Conservation (phyloP, 2,329 filamentous ascomycete species). For the Corinectria fuckeliana region DNA sequence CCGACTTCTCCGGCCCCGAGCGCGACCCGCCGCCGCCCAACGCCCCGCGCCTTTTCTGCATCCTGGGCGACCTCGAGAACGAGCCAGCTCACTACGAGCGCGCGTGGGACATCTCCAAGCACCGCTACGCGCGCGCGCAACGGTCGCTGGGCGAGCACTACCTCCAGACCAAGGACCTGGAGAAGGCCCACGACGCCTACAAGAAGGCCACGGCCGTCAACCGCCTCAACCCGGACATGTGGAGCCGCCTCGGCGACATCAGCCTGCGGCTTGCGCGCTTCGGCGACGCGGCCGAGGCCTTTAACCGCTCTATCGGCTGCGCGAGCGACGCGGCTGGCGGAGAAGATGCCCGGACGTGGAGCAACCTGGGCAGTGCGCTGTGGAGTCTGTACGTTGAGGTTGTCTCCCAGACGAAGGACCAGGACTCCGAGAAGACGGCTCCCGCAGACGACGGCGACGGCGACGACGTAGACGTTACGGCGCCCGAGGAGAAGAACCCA, state of each 20-base stretch:
- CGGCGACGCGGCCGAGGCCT: constrained; percentile 81
- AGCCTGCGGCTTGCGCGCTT: constrained; percentile 79
- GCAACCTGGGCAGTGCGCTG: constrained; percentile 87
- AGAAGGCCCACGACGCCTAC: constrained; percentile 79
- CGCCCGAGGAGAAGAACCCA: constrained; percentile 33
- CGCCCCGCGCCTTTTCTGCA: constrained; percentile 88
- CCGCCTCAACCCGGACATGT: constrained; percentile 80
- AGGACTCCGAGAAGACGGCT: constrained; percentile 30
- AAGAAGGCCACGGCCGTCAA: constrained; percentile 78
- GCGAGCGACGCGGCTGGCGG: constrained; percentile 72
- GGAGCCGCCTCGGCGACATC: constrained; percentile 91
- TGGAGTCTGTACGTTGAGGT: constrained; percentile 70
- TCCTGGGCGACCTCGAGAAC: constrained; percentile 86
- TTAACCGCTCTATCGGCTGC: constrained; percentile 77
- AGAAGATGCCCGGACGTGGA: constrained; percentile 91
- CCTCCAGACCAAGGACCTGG: constrained; percentile 69
- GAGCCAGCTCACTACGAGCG: constrained; percentile 78
- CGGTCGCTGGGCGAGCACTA: constrained; percentile 84
- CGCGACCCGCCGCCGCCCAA: constrained; percentile 75
- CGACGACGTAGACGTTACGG: constrained; percentile 37
- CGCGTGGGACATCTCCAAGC: constrained; percentile 84
- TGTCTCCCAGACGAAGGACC: constrained; percentile 46
- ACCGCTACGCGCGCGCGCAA: constrained; percentile 85
- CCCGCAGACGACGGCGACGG: constrained; percentile 25
- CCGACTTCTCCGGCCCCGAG: constrained; percentile 67